A percentile compares a stretch with the other conserved stretches of the same genome.
Conservation (phyloP, 2,329 filamentous ascomycete genomes). For the Rutstroemia sp. region DNA sequence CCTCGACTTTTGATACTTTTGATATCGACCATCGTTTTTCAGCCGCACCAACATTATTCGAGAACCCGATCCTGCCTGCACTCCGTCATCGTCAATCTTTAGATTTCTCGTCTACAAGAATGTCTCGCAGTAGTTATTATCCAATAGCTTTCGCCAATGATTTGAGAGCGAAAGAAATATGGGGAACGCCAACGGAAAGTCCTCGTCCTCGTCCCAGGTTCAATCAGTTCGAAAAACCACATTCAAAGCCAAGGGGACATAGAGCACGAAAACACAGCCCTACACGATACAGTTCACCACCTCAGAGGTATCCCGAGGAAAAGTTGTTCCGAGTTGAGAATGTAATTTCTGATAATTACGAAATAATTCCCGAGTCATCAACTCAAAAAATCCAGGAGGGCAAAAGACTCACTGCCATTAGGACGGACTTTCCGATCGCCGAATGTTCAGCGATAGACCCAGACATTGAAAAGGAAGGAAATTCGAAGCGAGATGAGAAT, state of each 20-base stretch:
- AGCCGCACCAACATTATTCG: background rate
- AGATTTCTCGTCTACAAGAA: conserved; percentile 5
- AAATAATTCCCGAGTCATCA: background rate
- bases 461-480: background rate
- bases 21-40: background rate
- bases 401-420: background rate
- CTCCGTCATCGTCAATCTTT: background rate
- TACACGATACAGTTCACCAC: background rate
- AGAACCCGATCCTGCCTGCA: background rate
- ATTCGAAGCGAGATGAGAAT: background rate
- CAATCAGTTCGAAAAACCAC: background rate
- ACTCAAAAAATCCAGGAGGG: background rate
- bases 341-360: background rate
- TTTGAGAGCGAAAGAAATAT: conserved; percentile 13
- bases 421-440: background rate
- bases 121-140: conserved; percentile 11
- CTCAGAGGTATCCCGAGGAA: background rate
- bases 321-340: background rate
- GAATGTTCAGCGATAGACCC: background rate
- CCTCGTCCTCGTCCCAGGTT: background rate
- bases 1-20: background rate
- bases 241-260: background rate
- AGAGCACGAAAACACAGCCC: background rate
- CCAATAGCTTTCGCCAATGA: conserved; percentile 16
- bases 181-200: conserved; percentile 12